These are phyloP conservation scores for Agaricus blazei DNA, from an alignment of 768 basidiomycete species.

Conservation along the genomic window DNA sequence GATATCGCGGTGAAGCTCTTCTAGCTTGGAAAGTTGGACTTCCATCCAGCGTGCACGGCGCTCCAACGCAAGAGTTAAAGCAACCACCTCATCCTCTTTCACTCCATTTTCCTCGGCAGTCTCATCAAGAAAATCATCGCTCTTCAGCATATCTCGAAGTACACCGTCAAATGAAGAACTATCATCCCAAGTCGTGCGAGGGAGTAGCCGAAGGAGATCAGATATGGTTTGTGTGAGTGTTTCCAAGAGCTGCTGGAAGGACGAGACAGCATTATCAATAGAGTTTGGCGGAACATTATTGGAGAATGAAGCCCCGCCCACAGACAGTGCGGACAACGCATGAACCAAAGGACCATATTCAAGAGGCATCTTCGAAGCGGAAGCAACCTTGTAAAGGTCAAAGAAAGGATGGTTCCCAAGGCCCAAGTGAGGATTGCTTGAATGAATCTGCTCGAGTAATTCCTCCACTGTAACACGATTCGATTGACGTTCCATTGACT, in stretches of 20 bases:
- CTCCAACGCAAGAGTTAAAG: constrained; percentile 77
- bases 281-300: constrained; percentile 81
- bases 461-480: constrained; percentile 52
- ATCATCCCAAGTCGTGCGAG: constrained; percentile 87
- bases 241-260: constrained; percentile 85
- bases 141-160: constrained; percentile 82
- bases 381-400: constrained; percentile 62
- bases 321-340: constrained; percentile 80
- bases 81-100: constrained; percentile 82
- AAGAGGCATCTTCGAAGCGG: constrained; percentile 74
- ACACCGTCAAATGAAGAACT: constrained; percentile 87
- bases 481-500: constrained; percentile 49
- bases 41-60: constrained; percentile 94
- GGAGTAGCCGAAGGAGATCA: constrained; percentile 77
- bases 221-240: constrained; percentile 89
- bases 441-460: constrained; percentile 63
- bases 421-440: constrained; percentile 57
- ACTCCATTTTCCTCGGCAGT: constrained; percentile 56
- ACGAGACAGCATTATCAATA: constrained; percentile 87
- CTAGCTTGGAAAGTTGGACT: constrained; percentile 81
- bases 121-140: constrained; percentile 82
- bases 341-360: constrained; percentile 85
- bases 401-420: constrained; percentile 72
- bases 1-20: constrained; percentile 86
- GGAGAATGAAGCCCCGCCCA: constrained; percentile 80